A percentile compares a stretch with the other conserved stretches of the same genome.
Conservation (phyloP, 345 rosid species). For the Hibiscus tridactylites region DNA sequence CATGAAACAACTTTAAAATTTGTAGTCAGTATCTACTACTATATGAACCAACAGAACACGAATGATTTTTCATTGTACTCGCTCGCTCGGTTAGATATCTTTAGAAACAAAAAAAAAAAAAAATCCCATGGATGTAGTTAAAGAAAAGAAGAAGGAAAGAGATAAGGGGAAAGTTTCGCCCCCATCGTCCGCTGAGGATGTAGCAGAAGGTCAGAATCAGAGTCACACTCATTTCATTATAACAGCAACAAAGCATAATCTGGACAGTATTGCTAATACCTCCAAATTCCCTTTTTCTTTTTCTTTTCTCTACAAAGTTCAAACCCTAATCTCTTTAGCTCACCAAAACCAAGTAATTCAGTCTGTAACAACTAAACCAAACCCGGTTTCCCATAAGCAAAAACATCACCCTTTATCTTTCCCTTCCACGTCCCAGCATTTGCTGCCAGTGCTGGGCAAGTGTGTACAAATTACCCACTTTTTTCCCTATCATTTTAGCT, state of each 20-base stretch:
- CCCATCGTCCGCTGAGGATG: constrained; percentile 38
- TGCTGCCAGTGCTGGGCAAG: constrained; percentile 23
- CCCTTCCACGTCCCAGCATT: constrained; percentile 34
- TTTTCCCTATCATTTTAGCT: neutral
- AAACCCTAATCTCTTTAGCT: constrained; percentile 20
- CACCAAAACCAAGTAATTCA: neutral
- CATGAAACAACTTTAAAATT: no score
- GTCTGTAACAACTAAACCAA: neutral
- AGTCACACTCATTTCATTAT: constrained; percentile 22
- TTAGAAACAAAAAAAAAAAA: no score
- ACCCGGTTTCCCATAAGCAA: neutral
- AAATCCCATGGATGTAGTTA: no score
- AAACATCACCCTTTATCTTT: constrained; percentile 7
- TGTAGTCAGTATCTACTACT: no score
- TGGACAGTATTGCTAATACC: constrained; percentile 3
- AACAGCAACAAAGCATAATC: constrained; percentile 7
- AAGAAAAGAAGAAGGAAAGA: no score
- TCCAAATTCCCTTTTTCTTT: constrained; percentile 6
- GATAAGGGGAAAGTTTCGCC: constrained; percentile 12
- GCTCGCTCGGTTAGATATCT: no score
- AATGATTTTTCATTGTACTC: no score
- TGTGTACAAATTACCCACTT: no score
- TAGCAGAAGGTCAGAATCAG: constrained; percentile 12
- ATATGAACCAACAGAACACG: no score
- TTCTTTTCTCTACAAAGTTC: neutral